phyloP scores from a whole-genome alignment of 352 stramenopile species.

The Blastocystis sp. region DNA sequence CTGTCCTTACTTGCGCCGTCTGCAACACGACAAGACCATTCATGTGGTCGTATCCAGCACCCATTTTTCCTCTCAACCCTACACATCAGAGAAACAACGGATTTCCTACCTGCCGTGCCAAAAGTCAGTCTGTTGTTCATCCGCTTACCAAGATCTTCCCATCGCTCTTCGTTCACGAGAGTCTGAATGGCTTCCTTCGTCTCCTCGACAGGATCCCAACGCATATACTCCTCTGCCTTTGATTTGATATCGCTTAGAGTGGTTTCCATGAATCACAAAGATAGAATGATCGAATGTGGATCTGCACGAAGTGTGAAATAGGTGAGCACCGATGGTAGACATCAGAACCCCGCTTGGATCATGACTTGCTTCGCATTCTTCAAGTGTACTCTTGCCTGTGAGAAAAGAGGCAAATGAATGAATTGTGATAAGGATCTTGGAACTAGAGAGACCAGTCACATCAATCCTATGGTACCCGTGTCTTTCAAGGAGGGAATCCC shows the following conservation, averaged over 20 bases:
- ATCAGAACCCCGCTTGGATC: too few species aligned
- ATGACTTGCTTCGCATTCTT: background rate
- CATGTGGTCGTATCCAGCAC: conserved; percentile 72
- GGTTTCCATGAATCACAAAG: too few species aligned
- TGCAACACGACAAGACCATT: conserved; percentile 83
- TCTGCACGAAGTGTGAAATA: too few species aligned
- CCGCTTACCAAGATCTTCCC: conserved; percentile 61
- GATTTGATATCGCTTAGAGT: background rate
- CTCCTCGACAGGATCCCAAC: conserved; percentile 72
- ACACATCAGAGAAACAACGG: conserved; percentile 17
- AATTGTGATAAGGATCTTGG: background rate
- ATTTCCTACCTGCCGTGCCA: conserved; percentile 69
- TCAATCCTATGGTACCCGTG: background rate
- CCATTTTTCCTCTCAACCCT: conserved; percentile 74
- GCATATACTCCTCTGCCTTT: conserved; percentile 66
- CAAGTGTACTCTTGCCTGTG: background rate
- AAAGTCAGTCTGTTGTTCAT: conserved; percentile 76
- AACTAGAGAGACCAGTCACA: background rate
- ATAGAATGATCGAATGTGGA: too few species aligned
- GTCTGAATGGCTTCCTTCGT: conserved; percentile 68
- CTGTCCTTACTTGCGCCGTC: conserved; percentile 66
- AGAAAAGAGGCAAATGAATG: too few species aligned
- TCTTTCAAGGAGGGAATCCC: background rate
- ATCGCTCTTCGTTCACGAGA: conserved; percentile 66
- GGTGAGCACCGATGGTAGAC: background rate